Conservation (phyloP, 805 yeast genomes). For the Candida bentonensis region DNA sequence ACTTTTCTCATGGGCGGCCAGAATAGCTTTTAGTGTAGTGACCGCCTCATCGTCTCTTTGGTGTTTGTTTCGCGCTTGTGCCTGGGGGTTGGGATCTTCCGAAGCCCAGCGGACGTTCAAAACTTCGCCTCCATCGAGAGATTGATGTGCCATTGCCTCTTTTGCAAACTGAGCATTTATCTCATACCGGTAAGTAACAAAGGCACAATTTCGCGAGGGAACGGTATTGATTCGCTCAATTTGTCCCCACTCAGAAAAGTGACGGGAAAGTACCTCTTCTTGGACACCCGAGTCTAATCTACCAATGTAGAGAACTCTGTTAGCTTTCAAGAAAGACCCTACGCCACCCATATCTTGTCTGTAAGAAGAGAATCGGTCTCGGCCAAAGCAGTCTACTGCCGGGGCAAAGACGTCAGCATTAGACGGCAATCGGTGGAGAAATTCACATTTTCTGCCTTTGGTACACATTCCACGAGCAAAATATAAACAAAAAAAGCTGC, state of each 20-base stretch:
- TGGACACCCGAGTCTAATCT: slow-evolving; percentile 31
- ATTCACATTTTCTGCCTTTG: slow-evolving; percentile 62
- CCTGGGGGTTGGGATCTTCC: slow-evolving; percentile 70
- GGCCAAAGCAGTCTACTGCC: slow-evolving; percentile 80
- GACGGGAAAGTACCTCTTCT: slow-evolving; percentile 29
- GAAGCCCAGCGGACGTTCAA: slow-evolving; percentile 76
- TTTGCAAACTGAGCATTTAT: slow-evolving; percentile 84
- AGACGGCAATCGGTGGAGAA: slow-evolving; percentile 62
- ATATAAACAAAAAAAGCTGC: slow-evolving; percentile 55
- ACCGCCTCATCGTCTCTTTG: background rate
- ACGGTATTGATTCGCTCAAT: slow-evolving; percentile 53
- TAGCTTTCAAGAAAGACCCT: slow-evolving; percentile 60
- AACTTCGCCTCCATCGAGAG: slow-evolving; percentile 51
- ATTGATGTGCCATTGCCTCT: slow-evolving; percentile 85
- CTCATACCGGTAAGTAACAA: slow-evolving; percentile 57
- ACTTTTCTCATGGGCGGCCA: background rate
- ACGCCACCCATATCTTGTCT: slow-evolving; percentile 92
- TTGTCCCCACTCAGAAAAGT: slow-evolving; percentile 64
- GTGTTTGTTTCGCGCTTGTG: slow-evolving; percentile 34
- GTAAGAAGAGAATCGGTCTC: slow-evolving; percentile 70
- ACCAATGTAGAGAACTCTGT: slow-evolving; percentile 68
- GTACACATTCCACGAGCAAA: slow-evolving; percentile 85
- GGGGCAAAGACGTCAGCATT: slow-evolving; percentile 42
- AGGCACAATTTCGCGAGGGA: slow-evolving; percentile 54
- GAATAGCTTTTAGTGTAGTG: background rate